Percentiles rank a stretch among this genome's conserved stretches.
Evolutionary conservation across 1,139 yeast genomes (phyloP).

Genomic region (Saccharomycopsis phalli): DNA sequence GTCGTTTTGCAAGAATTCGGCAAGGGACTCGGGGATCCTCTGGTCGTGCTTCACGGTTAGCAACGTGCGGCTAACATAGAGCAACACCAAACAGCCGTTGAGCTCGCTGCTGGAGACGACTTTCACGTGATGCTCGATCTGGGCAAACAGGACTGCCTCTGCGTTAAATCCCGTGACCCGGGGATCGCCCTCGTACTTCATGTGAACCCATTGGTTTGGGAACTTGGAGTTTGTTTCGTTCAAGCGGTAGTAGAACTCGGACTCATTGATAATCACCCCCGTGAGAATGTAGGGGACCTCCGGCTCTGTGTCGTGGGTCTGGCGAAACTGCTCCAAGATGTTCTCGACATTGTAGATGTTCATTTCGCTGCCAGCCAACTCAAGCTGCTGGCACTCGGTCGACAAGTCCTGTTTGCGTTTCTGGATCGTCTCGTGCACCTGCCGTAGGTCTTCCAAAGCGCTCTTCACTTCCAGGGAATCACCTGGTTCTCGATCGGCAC

Average conservation of each 20-base stretch:
- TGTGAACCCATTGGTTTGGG: slow-evolving; percentile 13
- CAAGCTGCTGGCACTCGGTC: not conserved
- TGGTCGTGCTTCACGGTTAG: not conserved
- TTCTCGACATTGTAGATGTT: slow-evolving; percentile 1
- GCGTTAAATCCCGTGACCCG: slow-evolving; percentile 6
- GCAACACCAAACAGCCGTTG: slow-evolving; percentile 4
- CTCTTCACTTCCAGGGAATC: not conserved
- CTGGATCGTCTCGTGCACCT: slow-evolving; percentile 1
- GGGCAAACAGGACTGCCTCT: slow-evolving; percentile 6
- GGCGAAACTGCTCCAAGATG: not conserved
- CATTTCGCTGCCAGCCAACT: not conserved
- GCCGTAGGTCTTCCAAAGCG: slow-evolving; percentile 5
- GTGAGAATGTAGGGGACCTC: slow-evolving; percentile 27
- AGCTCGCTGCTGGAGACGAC: not conserved
- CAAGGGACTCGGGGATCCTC: slow-evolving; percentile 7
- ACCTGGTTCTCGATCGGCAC: no score
- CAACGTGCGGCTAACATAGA: slow-evolving; percentile 6
- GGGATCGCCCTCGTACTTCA: slow-evolving; percentile 9
- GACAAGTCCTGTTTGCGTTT: not conserved
- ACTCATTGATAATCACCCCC: slow-evolving; percentile 25
- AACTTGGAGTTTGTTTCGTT: not conserved
- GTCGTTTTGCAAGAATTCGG: slow-evolving; percentile 21
- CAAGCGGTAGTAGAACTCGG: slow-evolving; percentile 24
- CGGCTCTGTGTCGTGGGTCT: slow-evolving; percentile 17
- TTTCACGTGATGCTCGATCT: slow-evolving; percentile 2